Base-by-base conservation (phyloP, 768 basidiomycete genomes). In the Rhizopogon salebrosus region DNA sequence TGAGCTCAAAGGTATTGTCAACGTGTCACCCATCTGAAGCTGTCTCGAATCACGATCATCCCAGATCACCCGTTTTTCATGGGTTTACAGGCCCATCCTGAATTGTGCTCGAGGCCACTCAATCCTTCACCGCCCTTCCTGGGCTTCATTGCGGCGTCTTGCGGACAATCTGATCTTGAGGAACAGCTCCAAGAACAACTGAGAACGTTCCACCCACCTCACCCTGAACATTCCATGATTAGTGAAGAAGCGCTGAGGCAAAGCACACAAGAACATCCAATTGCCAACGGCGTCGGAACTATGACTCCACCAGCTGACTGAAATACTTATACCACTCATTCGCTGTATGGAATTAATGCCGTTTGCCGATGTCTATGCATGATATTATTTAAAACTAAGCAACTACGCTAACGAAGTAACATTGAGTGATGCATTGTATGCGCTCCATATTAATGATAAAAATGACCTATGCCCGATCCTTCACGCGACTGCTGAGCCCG, bases 61-160 rank as follows among this genome's bases (percentile, higher is more conserved):
- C 13, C 58, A 92, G 95, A 90, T 60, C 97, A 99, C 70, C 91
- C 93, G 2, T 99, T 83, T 77, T 98, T 95, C 65, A 73, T 95
- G 40, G 97, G 84, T 22, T 76, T 99, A 40, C 97, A 99, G 73
- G 92, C 97, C 1, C 97, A 99, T 64, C 97, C 97, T 0, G 97
- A 99, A 70, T 95, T 99, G 74, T 98, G 95, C 75, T 95, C 97
- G 22, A 85, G 97, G 26, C 97, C 97, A 2, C 76, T 99, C 39
- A 98, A 99, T 72, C 97, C 97, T 1, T 97, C 93, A 0, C 97
- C 97, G 0, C 87, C 94, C 0, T 98, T 98, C 84, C 85, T 99
- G 49, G 97, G 97, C 13, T 88, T 99, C 67, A 80, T 99, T 42
- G 84, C 95, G 4, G 93, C 97, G 1, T 74, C 97, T 0, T 76